Conservation (phyloP, 2,329 filamentous ascomycete genomes). For the Aspergillus texensis region DNA sequence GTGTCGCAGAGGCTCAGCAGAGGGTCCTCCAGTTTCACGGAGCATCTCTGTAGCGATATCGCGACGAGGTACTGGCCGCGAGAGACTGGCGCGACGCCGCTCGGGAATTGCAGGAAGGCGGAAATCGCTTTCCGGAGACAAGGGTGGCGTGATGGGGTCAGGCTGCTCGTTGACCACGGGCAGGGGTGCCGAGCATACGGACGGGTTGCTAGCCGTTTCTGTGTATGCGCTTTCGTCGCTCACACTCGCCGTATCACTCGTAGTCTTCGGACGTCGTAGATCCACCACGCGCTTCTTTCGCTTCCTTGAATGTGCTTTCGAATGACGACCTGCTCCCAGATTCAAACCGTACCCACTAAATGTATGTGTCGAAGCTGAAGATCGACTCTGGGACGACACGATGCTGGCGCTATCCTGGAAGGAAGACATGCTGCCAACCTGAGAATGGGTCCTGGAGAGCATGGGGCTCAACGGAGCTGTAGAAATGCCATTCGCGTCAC, state of each 20-base stretch:
- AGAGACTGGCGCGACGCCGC: slow-evolving; percentile 34
- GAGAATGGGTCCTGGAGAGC: slow-evolving; percentile 66
- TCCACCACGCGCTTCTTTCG: slow-evolving; percentile 55
- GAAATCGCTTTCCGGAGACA: slow-evolving; percentile 45
- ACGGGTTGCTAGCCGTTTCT: slow-evolving; percentile 48
- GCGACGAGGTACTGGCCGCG: slow-evolving; percentile 27
- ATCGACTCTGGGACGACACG: slow-evolving; percentile 66
- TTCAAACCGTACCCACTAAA: slow-evolving; percentile 45
- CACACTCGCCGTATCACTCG: slow-evolving; percentile 44
- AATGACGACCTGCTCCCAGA: slow-evolving; percentile 45
- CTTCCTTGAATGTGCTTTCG: slow-evolving; percentile 46
- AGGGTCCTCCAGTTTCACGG: slow-evolving; percentile 30
- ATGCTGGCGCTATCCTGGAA: slow-evolving; percentile 72
- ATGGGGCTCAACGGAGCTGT: slow-evolving; percentile 50
- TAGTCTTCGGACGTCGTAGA: slow-evolving; percentile 45
- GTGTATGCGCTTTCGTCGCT: slow-evolving; percentile 47
- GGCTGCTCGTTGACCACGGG: slow-evolving; percentile 64
- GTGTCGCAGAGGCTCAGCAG: slow-evolving; percentile 24
- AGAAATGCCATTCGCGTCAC: slow-evolving; percentile 54
- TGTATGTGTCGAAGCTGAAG: slow-evolving; percentile 36
- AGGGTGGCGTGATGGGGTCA: slow-evolving; percentile 56
- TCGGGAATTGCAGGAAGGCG: slow-evolving; percentile 40
- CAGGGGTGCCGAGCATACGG: slow-evolving; percentile 55
- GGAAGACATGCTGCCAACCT: slow-evolving; percentile 68
- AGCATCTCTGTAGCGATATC: slow-evolving; percentile 23